A percentile compares a stretch with the other conserved stretches of the same genome.
Conservation (phyloP, 2,329 filamentous ascomycete genomes). For the Fusarium zealandicum region DNA sequence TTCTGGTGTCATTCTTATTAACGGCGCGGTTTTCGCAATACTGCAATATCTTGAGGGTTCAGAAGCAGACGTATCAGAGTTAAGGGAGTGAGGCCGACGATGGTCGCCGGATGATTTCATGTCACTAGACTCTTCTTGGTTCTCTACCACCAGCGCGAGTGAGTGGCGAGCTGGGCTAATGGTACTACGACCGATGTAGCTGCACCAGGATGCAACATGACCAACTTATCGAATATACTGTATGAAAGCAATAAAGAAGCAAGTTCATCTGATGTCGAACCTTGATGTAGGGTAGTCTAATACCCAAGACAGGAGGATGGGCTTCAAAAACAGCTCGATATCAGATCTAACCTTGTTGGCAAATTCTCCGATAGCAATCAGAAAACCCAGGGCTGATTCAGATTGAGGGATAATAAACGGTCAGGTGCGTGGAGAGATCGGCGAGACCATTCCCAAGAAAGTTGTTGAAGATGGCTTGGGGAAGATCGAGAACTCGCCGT, state of each 20-base stretch:
- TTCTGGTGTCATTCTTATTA: too few species aligned
- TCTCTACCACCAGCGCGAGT: not conserved
- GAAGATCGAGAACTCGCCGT: conserved; percentile 24
- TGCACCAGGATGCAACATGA: not conserved
- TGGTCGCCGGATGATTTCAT: too few species aligned
- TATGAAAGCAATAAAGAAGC: not conserved
- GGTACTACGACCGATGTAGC: not conserved
- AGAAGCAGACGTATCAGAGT: too few species aligned
- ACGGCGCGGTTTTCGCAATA: too few species aligned
- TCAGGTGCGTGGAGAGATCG: conserved; percentile 28
- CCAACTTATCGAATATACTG: not conserved
- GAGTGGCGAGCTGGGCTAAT: not conserved
- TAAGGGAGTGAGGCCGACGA: too few species aligned
- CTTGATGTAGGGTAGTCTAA: not conserved
- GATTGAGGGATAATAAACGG: conserved; percentile 17
- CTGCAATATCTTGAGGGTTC: too few species aligned
- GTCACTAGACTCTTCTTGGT: not conserved
- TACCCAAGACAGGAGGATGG: not conserved
- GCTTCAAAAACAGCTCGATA: not conserved
- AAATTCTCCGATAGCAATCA: conserved; percentile 1
- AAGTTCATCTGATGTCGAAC: not conserved
- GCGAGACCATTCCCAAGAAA: conserved; percentile 12
- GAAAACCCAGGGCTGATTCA: conserved; percentile 11
- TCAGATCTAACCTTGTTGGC: not conserved
- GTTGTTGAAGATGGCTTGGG: conserved; percentile 15